These are phyloP conservation scores for Globisporangium mamillatum DNA, from an alignment of 352 stramenopile genomes.

Conservation along the genomic window DNA sequence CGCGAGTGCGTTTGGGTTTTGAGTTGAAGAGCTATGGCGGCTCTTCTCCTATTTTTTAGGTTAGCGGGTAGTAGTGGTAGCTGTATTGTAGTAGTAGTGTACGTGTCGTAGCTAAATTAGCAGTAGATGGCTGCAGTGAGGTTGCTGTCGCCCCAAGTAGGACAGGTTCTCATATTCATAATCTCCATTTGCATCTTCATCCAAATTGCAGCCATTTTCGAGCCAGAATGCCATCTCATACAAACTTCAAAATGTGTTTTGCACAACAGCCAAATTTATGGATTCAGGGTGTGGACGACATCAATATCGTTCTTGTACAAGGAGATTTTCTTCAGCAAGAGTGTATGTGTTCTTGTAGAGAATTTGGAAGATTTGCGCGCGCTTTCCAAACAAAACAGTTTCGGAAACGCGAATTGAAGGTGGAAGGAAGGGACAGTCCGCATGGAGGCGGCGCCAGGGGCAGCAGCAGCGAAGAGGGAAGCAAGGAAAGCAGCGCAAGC, in stretches of 20 bases:
- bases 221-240: background rate
- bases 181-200: slow-evolving; percentile 7
- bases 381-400: slow-evolving; percentile 15
- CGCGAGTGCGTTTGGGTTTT: slow-evolving; percentile 76
- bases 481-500: background rate
- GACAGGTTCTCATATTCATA: slow-evolving; percentile 6
- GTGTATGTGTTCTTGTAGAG: slow-evolving; percentile 13
- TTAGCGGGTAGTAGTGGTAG: slow-evolving; percentile 12
- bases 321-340: slow-evolving; percentile 11
- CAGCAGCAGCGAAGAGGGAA: background rate
- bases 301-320: slow-evolving; percentile 19
- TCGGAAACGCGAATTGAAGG: slow-evolving; percentile 17
- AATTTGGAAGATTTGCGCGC: background rate
- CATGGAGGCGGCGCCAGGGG: background rate
- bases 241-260: slow-evolving; percentile 1
- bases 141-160: slow-evolving; percentile 16
- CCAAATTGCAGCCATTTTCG: background rate
- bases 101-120: slow-evolving; percentile 24
- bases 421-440: background rate
- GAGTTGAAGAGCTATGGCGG: slow-evolving; percentile 19
- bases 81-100: slow-evolving; percentile 16
- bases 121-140: slow-evolving; percentile 21
- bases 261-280: background rate
- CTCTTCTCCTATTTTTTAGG: slow-evolving; percentile 2
- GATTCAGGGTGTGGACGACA: slow-evolving; percentile 4